Conservation (phyloP, 2,329 filamentous ascomycete genomes). For the Rhytidhysteron rufulum region DNA sequence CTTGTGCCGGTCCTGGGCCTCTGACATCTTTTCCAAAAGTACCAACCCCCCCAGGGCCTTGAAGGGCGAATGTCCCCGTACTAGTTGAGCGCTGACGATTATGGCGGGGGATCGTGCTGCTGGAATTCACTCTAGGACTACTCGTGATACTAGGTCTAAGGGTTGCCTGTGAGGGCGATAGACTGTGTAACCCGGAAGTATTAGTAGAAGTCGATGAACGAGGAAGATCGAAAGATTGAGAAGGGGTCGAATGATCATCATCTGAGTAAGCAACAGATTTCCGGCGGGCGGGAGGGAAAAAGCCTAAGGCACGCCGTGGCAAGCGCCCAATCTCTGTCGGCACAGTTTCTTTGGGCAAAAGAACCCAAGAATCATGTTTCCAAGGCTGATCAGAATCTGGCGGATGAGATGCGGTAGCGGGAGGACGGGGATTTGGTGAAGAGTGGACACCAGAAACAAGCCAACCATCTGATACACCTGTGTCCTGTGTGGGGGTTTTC, state of each 20-base stretch:
- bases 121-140: conserved; percentile 30
- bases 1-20: conserved; percentile 75
- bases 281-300: conserved; percentile 86
- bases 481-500: conserved; percentile 10
- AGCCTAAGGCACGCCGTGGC: conserved; percentile 75
- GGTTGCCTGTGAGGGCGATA: conserved; percentile 38
- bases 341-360: conserved; percentile 65
- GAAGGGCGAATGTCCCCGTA: conserved; percentile 55
- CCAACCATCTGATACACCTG: conserved; percentile 32
- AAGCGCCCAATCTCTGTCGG: conserved; percentile 85
- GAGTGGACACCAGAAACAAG: conserved; percentile 32
- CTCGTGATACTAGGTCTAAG: conserved; percentile 32
- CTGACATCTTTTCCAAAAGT: conserved; percentile 69
- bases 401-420: conserved; percentile 31
- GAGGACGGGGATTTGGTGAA: conserved; percentile 24
- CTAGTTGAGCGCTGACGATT: conserved; percentile 28
- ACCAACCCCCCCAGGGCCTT: conserved; percentile 83
- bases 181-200: conserved; percentile 15
- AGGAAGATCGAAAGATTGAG: conserved; percentile 60
- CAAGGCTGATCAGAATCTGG: conserved; percentile 65
- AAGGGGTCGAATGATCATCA: conserved; percentile 59
- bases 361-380: conserved; percentile 87
- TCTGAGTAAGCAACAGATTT: conserved; percentile 70
- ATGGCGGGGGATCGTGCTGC: conserved; percentile 5
- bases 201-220: conserved; percentile 40